A percentile compares a stretch with the other conserved stretches of the same genome.
These are phyloP conservation scores for Hypoxylon rubiginosum DNA, from an alignment of 2,329 filamentous ascomycete genomes.

Conservation along the genomic window DNA sequence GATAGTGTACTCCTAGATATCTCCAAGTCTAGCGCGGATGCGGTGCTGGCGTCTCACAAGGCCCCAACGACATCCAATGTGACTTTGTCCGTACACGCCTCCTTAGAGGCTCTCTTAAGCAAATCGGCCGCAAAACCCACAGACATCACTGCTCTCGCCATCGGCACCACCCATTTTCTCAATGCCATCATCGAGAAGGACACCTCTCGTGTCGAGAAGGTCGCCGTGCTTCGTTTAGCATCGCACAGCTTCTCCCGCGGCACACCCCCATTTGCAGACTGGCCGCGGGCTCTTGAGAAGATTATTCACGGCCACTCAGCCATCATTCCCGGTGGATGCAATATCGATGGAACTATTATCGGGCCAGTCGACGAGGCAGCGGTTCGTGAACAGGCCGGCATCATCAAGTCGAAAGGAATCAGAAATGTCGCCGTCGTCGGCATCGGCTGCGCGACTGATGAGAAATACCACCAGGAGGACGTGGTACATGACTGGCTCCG, in stretches of 20 bases:
- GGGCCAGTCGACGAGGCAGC: slow-evolving; percentile 56
- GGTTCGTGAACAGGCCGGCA: slow-evolving; percentile 53
- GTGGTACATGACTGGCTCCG: slow-evolving; percentile 56
- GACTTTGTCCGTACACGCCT: slow-evolving; percentile 14
- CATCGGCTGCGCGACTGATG: slow-evolving; percentile 65
- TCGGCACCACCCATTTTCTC: slow-evolving; percentile 68
- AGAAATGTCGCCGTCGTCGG: slow-evolving; percentile 60
- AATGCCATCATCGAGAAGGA: slow-evolving; percentile 68
- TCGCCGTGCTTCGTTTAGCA: slow-evolving; percentile 66
- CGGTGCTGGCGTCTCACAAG: slow-evolving; percentile 14
- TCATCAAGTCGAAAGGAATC: slow-evolving; percentile 57
- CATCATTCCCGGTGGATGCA: slow-evolving; percentile 61
- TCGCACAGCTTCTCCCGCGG: slow-evolving; percentile 62
- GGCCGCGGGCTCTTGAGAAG: slow-evolving; percentile 60
- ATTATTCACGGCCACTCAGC: slow-evolving; percentile 60
- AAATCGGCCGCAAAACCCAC: slow-evolving; percentile 6
- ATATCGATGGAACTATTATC: slow-evolving; percentile 62
- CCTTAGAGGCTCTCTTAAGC: slow-evolving; percentile 5
- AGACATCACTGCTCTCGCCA: slow-evolving; percentile 60
- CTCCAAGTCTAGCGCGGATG: slow-evolving; percentile 14
- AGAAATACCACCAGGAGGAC: slow-evolving; percentile 60
- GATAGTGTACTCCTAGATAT: slow-evolving; percentile 19
- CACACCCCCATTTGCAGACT: slow-evolving; percentile 64
- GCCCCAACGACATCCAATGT: slow-evolving; percentile 14
- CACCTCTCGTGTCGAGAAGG: slow-evolving; percentile 57